Percentiles rank a stretch among this genome's conserved stretches.
Conservation (phyloP, 257 asterid genomes). For the Solanum etuberosum region DNA sequence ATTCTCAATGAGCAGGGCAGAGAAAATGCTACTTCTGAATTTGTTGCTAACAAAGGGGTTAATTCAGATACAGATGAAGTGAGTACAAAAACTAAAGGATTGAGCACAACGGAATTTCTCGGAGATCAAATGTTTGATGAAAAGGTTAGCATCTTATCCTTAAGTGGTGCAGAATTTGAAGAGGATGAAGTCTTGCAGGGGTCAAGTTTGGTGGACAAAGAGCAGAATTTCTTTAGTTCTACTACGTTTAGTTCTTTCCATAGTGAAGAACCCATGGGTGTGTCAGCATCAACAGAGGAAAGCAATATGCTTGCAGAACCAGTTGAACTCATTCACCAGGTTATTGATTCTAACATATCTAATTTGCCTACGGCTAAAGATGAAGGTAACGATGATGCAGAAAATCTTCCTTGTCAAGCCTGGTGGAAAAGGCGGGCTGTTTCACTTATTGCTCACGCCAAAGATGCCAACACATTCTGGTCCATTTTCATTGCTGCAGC, state of each 20-base stretch:
- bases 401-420: constrained; percentile 66
- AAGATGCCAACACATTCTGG: constrained; percentile 80
- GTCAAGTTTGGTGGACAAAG: constrained; percentile 25
- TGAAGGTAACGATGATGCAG: constrained; percentile 25
- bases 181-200: constrained; percentile 22
- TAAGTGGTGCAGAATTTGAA: constrained; percentile 25
- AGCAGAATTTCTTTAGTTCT: constrained; percentile 32
- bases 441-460: constrained; percentile 57
- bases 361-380: constrained; percentile 21
- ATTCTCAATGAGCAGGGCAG: constrained; percentile 10
- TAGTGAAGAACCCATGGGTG: constrained; percentile 21
- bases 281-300: constrained; percentile 19
- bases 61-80: constrained; percentile 19
- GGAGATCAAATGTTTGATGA: constrained; percentile 27
- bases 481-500: constrained; percentile 76
- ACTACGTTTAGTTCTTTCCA: constrained; percentile 24
- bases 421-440: constrained; percentile 86
- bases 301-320: constrained; percentile 17
- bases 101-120: constrained; percentile 28
- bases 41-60: constrained; percentile 17
- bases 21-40: constrained; percentile 13
- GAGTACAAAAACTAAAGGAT: constrained; percentile 20
- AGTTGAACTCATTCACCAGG: constrained; percentile 16
- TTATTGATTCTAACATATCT: constrained; percentile 23
- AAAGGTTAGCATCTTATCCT: constrained; percentile 15